Conservation (phyloP, 139 green algal species). For the Chlamydomonas sp. region DNA sequence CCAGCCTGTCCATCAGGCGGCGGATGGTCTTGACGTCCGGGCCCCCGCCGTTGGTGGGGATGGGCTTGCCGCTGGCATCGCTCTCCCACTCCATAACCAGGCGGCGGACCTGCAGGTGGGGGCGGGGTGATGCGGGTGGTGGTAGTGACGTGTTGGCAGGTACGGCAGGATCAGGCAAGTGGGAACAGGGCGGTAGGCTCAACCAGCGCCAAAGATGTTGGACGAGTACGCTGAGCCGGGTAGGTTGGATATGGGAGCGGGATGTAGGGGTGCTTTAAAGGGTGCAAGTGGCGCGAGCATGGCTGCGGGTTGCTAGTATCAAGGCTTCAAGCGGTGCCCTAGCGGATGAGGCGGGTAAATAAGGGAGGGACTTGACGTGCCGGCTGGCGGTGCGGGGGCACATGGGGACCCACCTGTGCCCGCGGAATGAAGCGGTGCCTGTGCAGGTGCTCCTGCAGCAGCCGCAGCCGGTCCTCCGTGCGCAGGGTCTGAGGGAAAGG, state of each 20-base stretch:
- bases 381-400: neutral
- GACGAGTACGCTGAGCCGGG: no score
- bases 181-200: no score
- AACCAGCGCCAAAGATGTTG: no score
- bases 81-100: slow-evolving; percentile 50
- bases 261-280: no score
- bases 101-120: slow-evolving; percentile 32
- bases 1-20: slow-evolving; percentile 42
- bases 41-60: slow-evolving; percentile 11
- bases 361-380: neutral
- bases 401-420: slow-evolving; percentile 28
- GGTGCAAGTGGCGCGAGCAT: no score
- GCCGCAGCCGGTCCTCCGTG: slow-evolving; percentile 38
- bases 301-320: no score
- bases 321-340: no score
- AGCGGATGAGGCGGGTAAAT: no score
- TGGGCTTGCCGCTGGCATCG: neutral
- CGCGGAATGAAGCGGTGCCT: slow-evolving; percentile 44
- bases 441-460: slow-evolving; percentile 37
- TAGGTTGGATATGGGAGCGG: no score
- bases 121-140: neutral
- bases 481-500: slow-evolving; percentile 23
- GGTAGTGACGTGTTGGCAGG: neutral
- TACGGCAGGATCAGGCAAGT: no score
- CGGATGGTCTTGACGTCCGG: slow-evolving; percentile 53